A percentile compares a stretch with the other conserved stretches of the same genome.
These are phyloP conservation scores for Cyclotella choctawhatcheeana DNA, from an alignment of 108 stramenopile genomes.

Conservation along the genomic window DNA sequence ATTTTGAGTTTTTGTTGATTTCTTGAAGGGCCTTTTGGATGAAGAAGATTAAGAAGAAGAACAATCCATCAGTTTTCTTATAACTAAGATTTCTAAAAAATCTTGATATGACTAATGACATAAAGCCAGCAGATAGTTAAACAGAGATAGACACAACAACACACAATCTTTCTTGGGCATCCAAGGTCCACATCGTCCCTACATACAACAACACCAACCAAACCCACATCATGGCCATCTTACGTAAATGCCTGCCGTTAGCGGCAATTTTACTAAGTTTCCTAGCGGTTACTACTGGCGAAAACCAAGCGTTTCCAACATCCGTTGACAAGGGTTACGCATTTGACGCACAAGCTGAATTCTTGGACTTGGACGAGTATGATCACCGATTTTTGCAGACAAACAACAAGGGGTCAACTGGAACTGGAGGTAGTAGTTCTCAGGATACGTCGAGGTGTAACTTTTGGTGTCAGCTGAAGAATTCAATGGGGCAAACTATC, in stretches of 20 bases:
- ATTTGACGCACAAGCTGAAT: slow-evolving; percentile 4
- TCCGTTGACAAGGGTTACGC: background rate
- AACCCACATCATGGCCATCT: slow-evolving; percentile 5
- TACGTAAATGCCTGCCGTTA: background rate
- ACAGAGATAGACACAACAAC: too few species aligned
- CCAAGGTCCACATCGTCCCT: too few species aligned
- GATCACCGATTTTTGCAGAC: slow-evolving; percentile 14
- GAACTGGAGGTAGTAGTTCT: slow-evolving; percentile 8
- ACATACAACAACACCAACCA: too few species aligned
- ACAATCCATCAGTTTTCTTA: too few species aligned
- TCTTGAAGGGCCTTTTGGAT: too few species aligned
- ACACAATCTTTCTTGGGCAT: too few species aligned
- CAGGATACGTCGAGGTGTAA: slow-evolving; percentile 31
- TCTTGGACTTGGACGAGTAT: background rate
- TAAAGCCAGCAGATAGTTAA: too few species aligned
- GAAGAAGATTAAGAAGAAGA: too few species aligned
- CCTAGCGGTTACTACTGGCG: background rate
- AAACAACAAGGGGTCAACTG: background rate
- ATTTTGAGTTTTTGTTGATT: too few species aligned
- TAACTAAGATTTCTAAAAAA: too few species aligned
- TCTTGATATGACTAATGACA: too few species aligned
- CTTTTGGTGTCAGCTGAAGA: slow-evolving; percentile 48
- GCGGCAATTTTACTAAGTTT: background rate
- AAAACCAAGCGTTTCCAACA: background rate
- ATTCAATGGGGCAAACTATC: slow-evolving; percentile 53